phyloP scores from a whole-genome alignment of 2,329 filamentous ascomycete species.

The Capronia epimyces region DNA sequence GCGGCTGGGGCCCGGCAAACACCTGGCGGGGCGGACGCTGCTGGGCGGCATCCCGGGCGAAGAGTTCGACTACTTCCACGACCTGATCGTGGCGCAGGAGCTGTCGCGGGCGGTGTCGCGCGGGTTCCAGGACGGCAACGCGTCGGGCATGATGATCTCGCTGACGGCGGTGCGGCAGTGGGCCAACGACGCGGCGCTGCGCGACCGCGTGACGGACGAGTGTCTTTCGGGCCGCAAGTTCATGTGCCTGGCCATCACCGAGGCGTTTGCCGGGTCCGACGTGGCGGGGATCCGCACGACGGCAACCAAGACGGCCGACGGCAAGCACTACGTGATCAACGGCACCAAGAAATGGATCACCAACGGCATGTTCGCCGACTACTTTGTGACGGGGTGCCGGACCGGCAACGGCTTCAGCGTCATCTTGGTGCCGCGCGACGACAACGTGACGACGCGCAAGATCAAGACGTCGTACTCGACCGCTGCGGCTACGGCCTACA shows the following conservation, averaged over 20 bases:
- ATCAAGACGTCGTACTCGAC: constrained; percentile 62
- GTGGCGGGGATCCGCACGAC: constrained; percentile 68
- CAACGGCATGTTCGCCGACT: constrained; percentile 66
- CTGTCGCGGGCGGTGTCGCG: constrained; percentile 63
- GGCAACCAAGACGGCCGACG: constrained; percentile 56
- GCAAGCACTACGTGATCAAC: constrained; percentile 56
- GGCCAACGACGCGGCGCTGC: constrained; percentile 56
- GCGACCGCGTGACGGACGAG: constrained; percentile 62
- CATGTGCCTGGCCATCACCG: constrained; percentile 71
- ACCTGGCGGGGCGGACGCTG: constrained; percentile 59
- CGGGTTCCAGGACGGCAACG: constrained; percentile 77
- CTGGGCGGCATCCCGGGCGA: constrained; percentile 63
- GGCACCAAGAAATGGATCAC: constrained; percentile 76
- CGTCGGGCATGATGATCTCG: constrained; percentile 57
- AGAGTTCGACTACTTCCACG: constrained; percentile 70
- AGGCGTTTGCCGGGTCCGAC: constrained; percentile 68
- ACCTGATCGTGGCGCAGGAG: constrained; percentile 65
- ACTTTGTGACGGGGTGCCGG: constrained; percentile 64
- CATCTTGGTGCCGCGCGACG: constrained; percentile 62
- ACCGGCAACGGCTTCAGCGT: constrained; percentile 64
- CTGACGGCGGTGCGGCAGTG: constrained; percentile 68
- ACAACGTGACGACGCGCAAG: constrained; percentile 63
- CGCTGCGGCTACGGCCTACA: constrained; percentile 65
- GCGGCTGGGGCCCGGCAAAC: constrained; percentile 62
- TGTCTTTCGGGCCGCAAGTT: constrained; percentile 62